Evolutionary conservation across 495 filamentous ascomycete genomes (phyloP), one percentile per base, ranked within the genome.

Genomic region (Penicillium cataractarum): DNA sequence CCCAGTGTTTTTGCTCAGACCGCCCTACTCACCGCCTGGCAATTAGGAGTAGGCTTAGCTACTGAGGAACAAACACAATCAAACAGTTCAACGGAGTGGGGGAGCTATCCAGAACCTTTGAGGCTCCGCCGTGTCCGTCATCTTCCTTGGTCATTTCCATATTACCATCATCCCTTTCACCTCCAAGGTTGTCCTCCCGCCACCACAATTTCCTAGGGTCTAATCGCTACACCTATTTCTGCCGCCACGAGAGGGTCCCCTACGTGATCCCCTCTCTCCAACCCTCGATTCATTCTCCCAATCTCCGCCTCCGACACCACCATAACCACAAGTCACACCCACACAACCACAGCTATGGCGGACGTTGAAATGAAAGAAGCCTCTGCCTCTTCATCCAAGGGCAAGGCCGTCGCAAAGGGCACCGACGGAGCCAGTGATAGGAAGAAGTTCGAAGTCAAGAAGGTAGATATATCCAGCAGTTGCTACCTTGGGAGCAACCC

Each of bases 301-400:
- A 53, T 48, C 40, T 55, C 32, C 51, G 52, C 35, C 52, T 15
- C 52, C 52, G 10, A 19, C 24, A 50, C n/a, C 22, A 33, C 56
- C 50, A 64, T 48, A 17, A 52, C 32, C 17, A 31, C 55, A 29
- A 33, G 48, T 24, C 24, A 33, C 50, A 22, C 12, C 31, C 37
- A 49, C 22, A 33, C 50, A 64, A 57, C 26, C 56, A 40, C 58
- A 44, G n/a, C 19, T 31, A 99, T 99, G 95, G 91, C 94, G 59
- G 96, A 99, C 78, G 90, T 98, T 48, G 92, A 97, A 66, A 98
- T 98, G 96, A 88, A 91, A 56, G 95, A 99, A 78, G 91, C 89
- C 40, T 83, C 82, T 27, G 71, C 85, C 27, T 73, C 74, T 22
- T 71, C 80, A 6, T 74, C 80, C 46, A 85, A 86, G 46, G 83